Percentiles rank a stretch among this genome's conserved stretches.
These are phyloP conservation scores for Talaromyces stipitatus DNA, from an alignment of 495 filamentous ascomycete species.

Conservation along the genomic window DNA sequence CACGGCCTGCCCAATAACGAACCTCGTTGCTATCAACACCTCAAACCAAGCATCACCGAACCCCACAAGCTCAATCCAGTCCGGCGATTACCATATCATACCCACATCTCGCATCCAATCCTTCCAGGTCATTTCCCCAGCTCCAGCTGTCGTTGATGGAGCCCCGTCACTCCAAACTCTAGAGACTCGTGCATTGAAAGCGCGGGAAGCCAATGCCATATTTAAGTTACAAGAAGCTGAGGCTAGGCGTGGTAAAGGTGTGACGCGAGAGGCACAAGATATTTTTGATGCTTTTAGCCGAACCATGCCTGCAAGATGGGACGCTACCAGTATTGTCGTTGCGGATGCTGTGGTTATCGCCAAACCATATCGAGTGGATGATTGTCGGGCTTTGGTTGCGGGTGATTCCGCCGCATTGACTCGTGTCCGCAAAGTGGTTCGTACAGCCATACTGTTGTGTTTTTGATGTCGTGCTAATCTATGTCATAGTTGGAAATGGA, in stretches of 20 bases:
- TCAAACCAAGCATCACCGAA: conserved; percentile 18
- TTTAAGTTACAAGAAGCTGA: conserved; percentile 46
- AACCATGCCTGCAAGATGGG: conserved; percentile 59
- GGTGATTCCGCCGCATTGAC: conserved; percentile 43
- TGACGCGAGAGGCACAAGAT: conserved; percentile 59
- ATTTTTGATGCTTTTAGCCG: conserved; percentile 59
- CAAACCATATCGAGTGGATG: conserved; percentile 52
- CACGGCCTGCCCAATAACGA: conserved; percentile 59
- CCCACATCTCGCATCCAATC: conserved; percentile 55
- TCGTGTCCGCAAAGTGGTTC: conserved; percentile 58
- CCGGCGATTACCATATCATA: conserved; percentile 55
- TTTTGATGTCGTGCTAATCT: neutral
- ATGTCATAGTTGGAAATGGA: conserved; percentile 38
- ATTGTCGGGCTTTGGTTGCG: conserved; percentile 44
- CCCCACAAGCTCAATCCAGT: conserved; percentile 29
- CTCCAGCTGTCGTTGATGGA: conserved; percentile 25
- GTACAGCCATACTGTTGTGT: conserved; percentile 14
- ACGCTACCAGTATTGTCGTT: conserved; percentile 54
- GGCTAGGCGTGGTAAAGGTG: conserved; percentile 50
- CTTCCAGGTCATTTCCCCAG: conserved; percentile 43
- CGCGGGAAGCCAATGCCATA: conserved; percentile 46
- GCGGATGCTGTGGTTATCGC: conserved; percentile 56
- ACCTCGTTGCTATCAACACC: conserved; percentile 56
- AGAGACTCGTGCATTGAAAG: conserved; percentile 43
- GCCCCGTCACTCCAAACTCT: conserved; percentile 37